These are phyloP conservation scores for Arachis stenosperma DNA, from an alignment of 306 rosid genomes.

Conservation along the genomic window DNA sequence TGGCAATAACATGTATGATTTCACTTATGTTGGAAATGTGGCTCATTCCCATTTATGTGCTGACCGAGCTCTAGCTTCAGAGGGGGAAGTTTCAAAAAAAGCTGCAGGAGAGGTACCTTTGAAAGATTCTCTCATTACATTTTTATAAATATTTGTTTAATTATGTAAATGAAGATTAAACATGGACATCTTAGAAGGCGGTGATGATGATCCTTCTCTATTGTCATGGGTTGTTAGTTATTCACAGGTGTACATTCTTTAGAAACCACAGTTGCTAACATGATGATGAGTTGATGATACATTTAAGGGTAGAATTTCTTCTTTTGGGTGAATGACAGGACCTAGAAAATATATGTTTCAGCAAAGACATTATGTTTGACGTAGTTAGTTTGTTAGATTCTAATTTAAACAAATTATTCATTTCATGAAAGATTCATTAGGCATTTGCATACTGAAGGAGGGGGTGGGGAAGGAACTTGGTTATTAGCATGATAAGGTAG, in stretches of 20 bases:
- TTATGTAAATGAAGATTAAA: slow-evolving; percentile 27
- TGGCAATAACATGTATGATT: slow-evolving; percentile 83
- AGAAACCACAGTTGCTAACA: slow-evolving; percentile 33
- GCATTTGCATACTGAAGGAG: neutral
- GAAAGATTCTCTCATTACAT: slow-evolving; percentile 7
- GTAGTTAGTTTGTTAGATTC: slow-evolving; percentile 21
- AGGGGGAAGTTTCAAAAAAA: slow-evolving; percentile 64
- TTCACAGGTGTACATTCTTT: slow-evolving; percentile 13
- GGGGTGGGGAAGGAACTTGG: neutral
- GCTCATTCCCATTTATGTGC: slow-evolving; percentile 96
- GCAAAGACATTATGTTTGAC: slow-evolving; percentile 9
- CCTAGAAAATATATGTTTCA: slow-evolving; percentile 25
- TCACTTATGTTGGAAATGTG: slow-evolving; percentile 96
- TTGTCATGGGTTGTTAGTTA: slow-evolving; percentile 6
- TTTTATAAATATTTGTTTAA: slow-evolving; percentile 1
- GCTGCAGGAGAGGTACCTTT: slow-evolving; percentile 85
- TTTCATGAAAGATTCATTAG: slow-evolving; percentile 7
- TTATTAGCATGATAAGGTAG: slow-evolving; percentile 25
- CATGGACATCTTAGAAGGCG: neutral
- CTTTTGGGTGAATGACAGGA: slow-evolving; percentile 11
- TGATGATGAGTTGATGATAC: slow-evolving; percentile 6
- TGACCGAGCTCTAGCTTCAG: slow-evolving; percentile 85
- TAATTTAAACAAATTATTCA: slow-evolving; percentile 13
- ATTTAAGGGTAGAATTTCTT: slow-evolving; percentile 31
- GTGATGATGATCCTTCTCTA: slow-evolving; percentile 14